Conservation (phyloP, 2,329 filamentous ascomycete genomes). For the Alternaria panax region DNA sequence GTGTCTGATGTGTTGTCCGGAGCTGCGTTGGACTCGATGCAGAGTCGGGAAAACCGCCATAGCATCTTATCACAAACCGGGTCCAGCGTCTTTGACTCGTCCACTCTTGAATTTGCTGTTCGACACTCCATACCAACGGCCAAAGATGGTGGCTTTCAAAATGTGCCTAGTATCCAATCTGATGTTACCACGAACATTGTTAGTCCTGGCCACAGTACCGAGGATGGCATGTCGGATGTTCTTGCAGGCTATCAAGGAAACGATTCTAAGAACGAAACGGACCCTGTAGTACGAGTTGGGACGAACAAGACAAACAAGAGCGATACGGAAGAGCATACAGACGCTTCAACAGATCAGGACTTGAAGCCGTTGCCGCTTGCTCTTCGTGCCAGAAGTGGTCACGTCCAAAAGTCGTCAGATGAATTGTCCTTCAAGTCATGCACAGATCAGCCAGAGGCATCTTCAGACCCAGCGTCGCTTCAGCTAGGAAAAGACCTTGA, state of each 20-base stretch:
- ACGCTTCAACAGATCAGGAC: slow-evolving; percentile 9
- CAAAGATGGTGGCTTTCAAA: slow-evolving; percentile 19
- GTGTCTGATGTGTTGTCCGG: neutral
- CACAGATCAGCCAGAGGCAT: slow-evolving; percentile 28
- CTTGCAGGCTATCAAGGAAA: slow-evolving; percentile 42
- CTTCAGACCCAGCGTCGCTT: neutral
- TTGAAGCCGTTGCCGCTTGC: slow-evolving; percentile 6
- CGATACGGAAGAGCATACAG: slow-evolving; percentile 7
- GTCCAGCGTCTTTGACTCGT: slow-evolving; percentile 40
- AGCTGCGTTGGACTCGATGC: neutral
- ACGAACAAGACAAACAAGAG: neutral
- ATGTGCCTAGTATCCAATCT: slow-evolving; percentile 10
- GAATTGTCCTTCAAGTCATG: slow-evolving; percentile 47
- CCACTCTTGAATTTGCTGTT: slow-evolving; percentile 42
- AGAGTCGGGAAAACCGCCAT: slow-evolving; percentile 19
- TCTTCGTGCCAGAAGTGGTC: slow-evolving; percentile 21
- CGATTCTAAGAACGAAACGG: slow-evolving; percentile 30
- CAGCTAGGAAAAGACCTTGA: slow-evolving; percentile 9
- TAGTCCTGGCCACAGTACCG: slow-evolving; percentile 30
- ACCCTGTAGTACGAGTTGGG: slow-evolving; percentile 1
- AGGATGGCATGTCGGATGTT: slow-evolving; percentile 45
- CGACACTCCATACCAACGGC: slow-evolving; percentile 41
- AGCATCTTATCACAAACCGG: slow-evolving; percentile 38
- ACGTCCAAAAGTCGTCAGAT: slow-evolving; percentile 41
- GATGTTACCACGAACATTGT: slow-evolving; percentile 3